Percentiles rank a stretch among this genome's conserved stretches.
phyloP scores from a whole-genome alignment of 2,329 filamentous ascomycete species.

The Pezicula neosporulosa region DNA sequence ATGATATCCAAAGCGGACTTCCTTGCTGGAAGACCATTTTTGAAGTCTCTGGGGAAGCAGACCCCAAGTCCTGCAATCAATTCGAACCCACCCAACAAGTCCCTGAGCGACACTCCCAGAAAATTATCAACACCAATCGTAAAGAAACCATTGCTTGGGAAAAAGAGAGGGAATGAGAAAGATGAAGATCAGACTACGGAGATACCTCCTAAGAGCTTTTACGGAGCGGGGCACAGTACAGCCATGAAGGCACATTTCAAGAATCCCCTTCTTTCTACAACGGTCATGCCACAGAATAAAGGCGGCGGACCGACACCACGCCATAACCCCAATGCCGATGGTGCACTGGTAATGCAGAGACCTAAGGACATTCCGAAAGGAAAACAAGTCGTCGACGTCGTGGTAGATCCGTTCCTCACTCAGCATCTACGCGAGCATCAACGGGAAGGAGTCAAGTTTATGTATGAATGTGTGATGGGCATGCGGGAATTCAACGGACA shows the following conservation, averaged over 20 bases:
- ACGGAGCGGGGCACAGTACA: constrained; percentile 30
- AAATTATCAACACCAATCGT: constrained; percentile 9
- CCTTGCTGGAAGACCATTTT: constrained; percentile 43
- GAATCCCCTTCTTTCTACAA: constrained; percentile 54
- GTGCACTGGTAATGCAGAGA: constrained; percentile 65
- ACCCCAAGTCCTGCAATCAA: constrained; percentile 7
- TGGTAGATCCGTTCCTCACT: constrained; percentile 63
- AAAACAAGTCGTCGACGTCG: constrained; percentile 67
- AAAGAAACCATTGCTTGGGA: constrained; percentile 15
- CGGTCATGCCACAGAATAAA: constrained; percentile 42
- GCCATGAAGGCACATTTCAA: constrained; percentile 52
- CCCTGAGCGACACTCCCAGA: neutral
- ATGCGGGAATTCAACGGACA: constrained; percentile 62
- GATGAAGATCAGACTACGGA: constrained; percentile 16
- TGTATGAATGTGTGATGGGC: constrained; percentile 76
- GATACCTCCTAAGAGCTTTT: constrained; percentile 36
- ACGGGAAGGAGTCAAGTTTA: constrained; percentile 64
- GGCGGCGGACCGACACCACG: constrained; percentile 52
- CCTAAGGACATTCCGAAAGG: constrained; percentile 52
- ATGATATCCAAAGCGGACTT: constrained; percentile 58
- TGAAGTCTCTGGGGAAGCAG: constrained; percentile 23
- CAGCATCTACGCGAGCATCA: constrained; percentile 66
- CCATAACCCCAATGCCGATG: constrained; percentile 56
- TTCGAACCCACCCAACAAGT: constrained; percentile 6
- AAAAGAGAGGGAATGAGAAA: constrained; percentile 6